Percentiles rank a stretch among this genome's conserved stretches.
These are phyloP conservation scores for Ascomycota sp. DNA, from an alignment of 2,329 filamentous ascomycete species.

Conservation along the genomic window DNA sequence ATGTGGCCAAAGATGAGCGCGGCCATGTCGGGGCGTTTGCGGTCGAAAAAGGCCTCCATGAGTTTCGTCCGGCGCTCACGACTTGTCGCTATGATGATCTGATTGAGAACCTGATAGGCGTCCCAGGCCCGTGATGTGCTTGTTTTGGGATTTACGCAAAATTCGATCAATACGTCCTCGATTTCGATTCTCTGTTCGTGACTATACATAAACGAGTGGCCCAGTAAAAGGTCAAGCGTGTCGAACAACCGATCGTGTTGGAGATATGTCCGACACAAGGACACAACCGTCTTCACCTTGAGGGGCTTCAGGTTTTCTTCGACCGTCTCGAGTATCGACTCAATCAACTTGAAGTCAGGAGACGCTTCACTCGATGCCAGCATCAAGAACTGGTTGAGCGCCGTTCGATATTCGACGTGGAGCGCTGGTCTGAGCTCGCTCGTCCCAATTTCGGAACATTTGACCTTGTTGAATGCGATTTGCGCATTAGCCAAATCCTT, in stretches of 20 bases:
- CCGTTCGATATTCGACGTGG: slow-evolving; percentile 28
- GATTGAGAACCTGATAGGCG: slow-evolving; percentile 40
- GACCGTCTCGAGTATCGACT: slow-evolving; percentile 49
- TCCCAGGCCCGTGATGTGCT: slow-evolving; percentile 43
- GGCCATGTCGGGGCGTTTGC: slow-evolving; percentile 63
- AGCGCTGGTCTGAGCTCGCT: slow-evolving; percentile 22
- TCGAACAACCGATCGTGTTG: slow-evolving; percentile 56
- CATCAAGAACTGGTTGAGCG: slow-evolving; percentile 50
- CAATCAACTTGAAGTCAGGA: slow-evolving; percentile 46
- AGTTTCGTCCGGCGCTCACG: slow-evolving; percentile 41
- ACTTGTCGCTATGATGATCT: slow-evolving; percentile 44
- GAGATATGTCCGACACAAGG: slow-evolving; percentile 52
- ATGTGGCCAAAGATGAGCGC: slow-evolving; percentile 78
- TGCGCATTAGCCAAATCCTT: slow-evolving; percentile 50
- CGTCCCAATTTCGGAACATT: slow-evolving; percentile 12
- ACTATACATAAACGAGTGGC: slow-evolving; percentile 48
- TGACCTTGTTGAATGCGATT: slow-evolving; percentile 32
- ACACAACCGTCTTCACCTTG: slow-evolving; percentile 50
- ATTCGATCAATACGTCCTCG: slow-evolving; percentile 40
- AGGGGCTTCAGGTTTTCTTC: slow-evolving; percentile 47
- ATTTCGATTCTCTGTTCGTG: slow-evolving; percentile 45
- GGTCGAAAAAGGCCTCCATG: slow-evolving; percentile 64
- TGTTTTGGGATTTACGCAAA: slow-evolving; percentile 39
- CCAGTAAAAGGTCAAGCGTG: slow-evolving; percentile 59
- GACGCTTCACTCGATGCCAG: slow-evolving; percentile 38